phyloP scores from a whole-genome alignment of 305 asterid genomes.

The Solanum aculeatissimum region DNA sequence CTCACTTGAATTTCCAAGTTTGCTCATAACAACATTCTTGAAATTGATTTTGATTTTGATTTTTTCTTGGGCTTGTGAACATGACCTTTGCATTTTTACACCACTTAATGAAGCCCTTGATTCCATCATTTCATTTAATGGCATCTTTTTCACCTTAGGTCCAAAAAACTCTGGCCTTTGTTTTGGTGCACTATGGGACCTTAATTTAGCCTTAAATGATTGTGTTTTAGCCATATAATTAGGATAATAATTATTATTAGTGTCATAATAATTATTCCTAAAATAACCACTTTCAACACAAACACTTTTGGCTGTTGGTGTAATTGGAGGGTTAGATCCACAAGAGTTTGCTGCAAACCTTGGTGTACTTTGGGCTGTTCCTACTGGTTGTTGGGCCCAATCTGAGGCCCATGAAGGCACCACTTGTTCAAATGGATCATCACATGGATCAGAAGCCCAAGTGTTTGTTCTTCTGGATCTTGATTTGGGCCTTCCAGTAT shows the following conservation, averaged over 20 bases:
- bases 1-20: slow-evolving; percentile 37
- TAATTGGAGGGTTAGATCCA: slow-evolving; percentile 15
- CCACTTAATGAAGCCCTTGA: slow-evolving; percentile 54
- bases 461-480: slow-evolving; percentile 45
- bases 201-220: slow-evolving; percentile 54
- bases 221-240: slow-evolving; percentile 71
- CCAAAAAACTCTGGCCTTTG: slow-evolving; percentile 38
- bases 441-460: slow-evolving; percentile 22
- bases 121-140: slow-evolving; percentile 48
- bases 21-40: slow-evolving; percentile 52
- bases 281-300: slow-evolving; percentile 21
- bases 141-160: slow-evolving; percentile 3
- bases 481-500: slow-evolving; percentile 48
- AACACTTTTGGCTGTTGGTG: slow-evolving; percentile 40
- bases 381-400: slow-evolving; percentile 9
- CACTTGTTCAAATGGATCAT: slow-evolving; percentile 5
- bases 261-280: background rate
- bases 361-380: slow-evolving; percentile 67
- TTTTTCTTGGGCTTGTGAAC: slow-evolving; percentile 51
- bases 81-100: slow-evolving; percentile 53
- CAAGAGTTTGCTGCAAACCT: slow-evolving; percentile 27
- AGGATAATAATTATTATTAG: slow-evolving; percentile 11
- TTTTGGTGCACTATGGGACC: slow-evolving; percentile 80
- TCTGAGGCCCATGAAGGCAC: slow-evolving; percentile 12
- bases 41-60: slow-evolving; percentile 31